Evolutionary conservation across 192 early-diverging fungal species (phyloP).

Genomic region (Pilaira anomala): DNA sequence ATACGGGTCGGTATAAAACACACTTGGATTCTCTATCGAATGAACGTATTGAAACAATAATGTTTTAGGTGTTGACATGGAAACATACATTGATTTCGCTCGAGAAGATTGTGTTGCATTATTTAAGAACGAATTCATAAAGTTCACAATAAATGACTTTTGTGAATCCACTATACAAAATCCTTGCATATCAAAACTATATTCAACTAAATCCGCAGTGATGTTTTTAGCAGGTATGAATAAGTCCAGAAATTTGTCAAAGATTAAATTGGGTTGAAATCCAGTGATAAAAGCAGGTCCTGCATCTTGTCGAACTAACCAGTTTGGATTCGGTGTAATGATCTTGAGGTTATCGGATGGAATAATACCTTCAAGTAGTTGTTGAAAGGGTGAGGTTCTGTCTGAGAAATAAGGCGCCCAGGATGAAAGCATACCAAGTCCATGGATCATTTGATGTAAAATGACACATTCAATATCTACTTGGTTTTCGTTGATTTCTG

Average conservation of each 20-base stretch:
- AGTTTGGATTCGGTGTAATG: conserved; percentile 24
- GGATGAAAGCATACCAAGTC: conserved; percentile 30
- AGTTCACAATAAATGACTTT: conserved; percentile 28
- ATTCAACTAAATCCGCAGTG: background rate
- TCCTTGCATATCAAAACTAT: conserved; percentile 31
- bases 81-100: conserved; percentile 21
- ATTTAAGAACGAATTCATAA: conserved; percentile 28
- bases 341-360: conserved; percentile 10
- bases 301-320: conserved; percentile 15
- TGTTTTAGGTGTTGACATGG: background rate
- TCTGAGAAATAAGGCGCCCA: conserved; percentile 33
- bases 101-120: conserved; percentile 14
- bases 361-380: conserved; percentile 18
- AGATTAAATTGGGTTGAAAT: conserved; percentile 36
- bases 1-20: conserved; percentile 17
- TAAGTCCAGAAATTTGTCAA: conserved; percentile 32
- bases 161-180: conserved; percentile 28
- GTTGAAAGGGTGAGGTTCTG: conserved; percentile 16
- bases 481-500: conserved; percentile 21
- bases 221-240: background rate
- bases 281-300: conserved; percentile 33
- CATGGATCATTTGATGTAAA: conserved; percentile 32
- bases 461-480: conserved; percentile 32
- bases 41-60: conserved; percentile 6
- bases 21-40: conserved; percentile 2